Evolutionary conservation across 2,329 filamentous ascomycete genomes (phyloP).

Genomic region (Microascus cirrosus): DNA sequence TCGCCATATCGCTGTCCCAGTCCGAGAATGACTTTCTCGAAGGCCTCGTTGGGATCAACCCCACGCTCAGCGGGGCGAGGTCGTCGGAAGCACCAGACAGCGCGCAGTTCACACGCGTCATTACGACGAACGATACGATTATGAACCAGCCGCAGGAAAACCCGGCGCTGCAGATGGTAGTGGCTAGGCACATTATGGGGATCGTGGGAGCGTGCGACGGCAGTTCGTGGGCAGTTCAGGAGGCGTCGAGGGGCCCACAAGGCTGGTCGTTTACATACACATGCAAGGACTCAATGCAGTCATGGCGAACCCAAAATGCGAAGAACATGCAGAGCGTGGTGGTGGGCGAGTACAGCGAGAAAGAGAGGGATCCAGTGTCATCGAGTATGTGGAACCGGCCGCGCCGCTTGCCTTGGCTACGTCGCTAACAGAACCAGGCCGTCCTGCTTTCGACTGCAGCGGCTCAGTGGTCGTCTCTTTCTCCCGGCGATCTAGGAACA

Average conservation of each 20-base stretch:
- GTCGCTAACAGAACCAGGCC: conserved; percentile 21
- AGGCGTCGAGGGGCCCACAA: conserved; percentile 29
- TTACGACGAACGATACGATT: conserved; percentile 32
- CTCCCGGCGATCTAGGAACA: conserved; percentile 29
- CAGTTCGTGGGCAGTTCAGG: conserved; percentile 35
- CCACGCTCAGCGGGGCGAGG: conserved; percentile 14
- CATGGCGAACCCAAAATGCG: conserved; percentile 35
- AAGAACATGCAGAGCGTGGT: conserved; percentile 26
- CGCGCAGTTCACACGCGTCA: conserved; percentile 20
- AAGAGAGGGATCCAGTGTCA: conserved; percentile 31
- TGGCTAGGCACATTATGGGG: conserved; percentile 35
- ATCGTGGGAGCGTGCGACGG: conserved; percentile 31
- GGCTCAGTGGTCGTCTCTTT: conserved; percentile 40
- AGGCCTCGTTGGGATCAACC: conserved; percentile 20
- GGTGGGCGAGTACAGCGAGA: conserved; percentile 37
- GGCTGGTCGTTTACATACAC: conserved; percentile 43
- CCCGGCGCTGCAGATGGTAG: conserved; percentile 33
- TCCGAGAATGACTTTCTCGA: conserved; percentile 22
- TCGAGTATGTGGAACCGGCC: conserved; percentile 23
- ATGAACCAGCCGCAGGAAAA: conserved; percentile 36
- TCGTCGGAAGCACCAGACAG: conserved; percentile 9
- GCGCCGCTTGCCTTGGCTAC: neutral
- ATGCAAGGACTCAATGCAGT: conserved; percentile 39
- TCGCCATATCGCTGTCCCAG: conserved; percentile 27
- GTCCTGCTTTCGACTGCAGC: conserved; percentile 49